Percentiles rank a stretch among this genome's conserved stretches.
Evolutionary conservation across 169 alveolate species (phyloP).

Genomic region (Plasmodium fragile): DNA sequence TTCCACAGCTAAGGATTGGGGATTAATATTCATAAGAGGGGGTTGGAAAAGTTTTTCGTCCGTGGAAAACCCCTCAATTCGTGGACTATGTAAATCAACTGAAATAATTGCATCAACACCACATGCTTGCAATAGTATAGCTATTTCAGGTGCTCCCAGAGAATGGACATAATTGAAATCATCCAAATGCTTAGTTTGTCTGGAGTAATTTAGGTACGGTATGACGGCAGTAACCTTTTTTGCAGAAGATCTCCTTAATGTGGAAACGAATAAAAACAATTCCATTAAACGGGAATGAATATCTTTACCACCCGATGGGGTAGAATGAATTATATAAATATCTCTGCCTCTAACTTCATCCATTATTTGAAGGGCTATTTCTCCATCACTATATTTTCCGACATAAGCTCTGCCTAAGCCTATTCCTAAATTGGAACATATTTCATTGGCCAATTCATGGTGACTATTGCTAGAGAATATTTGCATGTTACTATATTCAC

Average conservation of each 20-base stretch:
- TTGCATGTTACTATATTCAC: constrained; percentile 76
- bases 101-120: constrained; percentile 87
- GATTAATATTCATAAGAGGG: constrained; percentile 83
- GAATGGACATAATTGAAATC: constrained; percentile 60
- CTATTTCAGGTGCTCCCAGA: constrained; percentile 70
- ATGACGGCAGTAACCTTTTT: constrained; percentile 90
- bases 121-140: constrained; percentile 79
- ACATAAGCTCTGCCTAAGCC: constrained; percentile 84
- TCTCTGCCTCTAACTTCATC: constrained; percentile 93
- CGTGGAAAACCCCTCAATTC: constrained; percentile 83
- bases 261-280: constrained; percentile 78
- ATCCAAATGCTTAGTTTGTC: constrained; percentile 79
- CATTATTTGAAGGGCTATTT: constrained; percentile 85
- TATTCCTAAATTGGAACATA: constrained; percentile 84
- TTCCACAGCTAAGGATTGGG: constrained; percentile 83
- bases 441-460: constrained; percentile 82
- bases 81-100: constrained; percentile 86
- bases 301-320: constrained; percentile 88
- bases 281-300: constrained; percentile 79
- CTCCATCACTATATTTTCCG: constrained; percentile 92
- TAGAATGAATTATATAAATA: constrained; percentile 88
- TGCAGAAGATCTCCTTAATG: constrained; percentile 92
- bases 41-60: constrained; percentile 73
- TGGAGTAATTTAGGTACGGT: constrained; percentile 93
- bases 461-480: constrained; percentile 80